Base-by-base conservation (phyloP, 192 early-diverging fungal genomes). In the Linnemannia elongata region DNA sequence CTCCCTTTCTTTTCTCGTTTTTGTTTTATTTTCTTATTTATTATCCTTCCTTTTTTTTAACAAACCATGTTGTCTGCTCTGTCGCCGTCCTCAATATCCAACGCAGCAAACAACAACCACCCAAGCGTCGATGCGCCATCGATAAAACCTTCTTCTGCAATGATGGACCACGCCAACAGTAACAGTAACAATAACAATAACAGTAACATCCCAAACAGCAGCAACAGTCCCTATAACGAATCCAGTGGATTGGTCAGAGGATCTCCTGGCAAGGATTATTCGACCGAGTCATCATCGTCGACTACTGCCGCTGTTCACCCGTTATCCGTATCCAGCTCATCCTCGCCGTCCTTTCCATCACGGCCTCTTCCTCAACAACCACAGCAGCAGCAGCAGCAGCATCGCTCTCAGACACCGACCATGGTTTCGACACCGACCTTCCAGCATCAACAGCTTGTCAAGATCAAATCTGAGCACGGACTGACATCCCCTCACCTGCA, bases 361-460 rank as follows among this genome's bases (percentile, higher is more conserved):
- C n/a, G 38, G 27, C 49, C 47, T 4, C 1, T 35, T 41, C 77
- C 22, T 69, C 72, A 76, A 39, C 75, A n/a, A 22, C 55, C 27
- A 39, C 68, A 35, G 20, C 76, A 45, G 18, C 76, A 55, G 24
- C 24, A 55, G 6, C 54, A 57, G 6, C 55, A 57, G 1, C 55
- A n/a, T 27, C n/a, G 55, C 55, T 27, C 55, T 57, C 55, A 57
- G n/a, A 57, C 55, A 57, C 47, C 38, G 18, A 33, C 35, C 36
- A 57, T 52, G 17, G 33, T 42, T 30, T 79, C 77, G 18, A 74
- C 73, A 18, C 24, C 49, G 9, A 75, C 60, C 39, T 74, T 69
- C 70, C 79, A 81, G 33, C 78, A 76, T n/a, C 83, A 85, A n/a
- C 83, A 85, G 33, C 57, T 85, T 18, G 73, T 86, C 9, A 78